Evolutionary conservation across 169 alveolate species (phyloP), one percentile per base, ranked within the genome.

Genomic region (Eimeria necatrix): DNA sequence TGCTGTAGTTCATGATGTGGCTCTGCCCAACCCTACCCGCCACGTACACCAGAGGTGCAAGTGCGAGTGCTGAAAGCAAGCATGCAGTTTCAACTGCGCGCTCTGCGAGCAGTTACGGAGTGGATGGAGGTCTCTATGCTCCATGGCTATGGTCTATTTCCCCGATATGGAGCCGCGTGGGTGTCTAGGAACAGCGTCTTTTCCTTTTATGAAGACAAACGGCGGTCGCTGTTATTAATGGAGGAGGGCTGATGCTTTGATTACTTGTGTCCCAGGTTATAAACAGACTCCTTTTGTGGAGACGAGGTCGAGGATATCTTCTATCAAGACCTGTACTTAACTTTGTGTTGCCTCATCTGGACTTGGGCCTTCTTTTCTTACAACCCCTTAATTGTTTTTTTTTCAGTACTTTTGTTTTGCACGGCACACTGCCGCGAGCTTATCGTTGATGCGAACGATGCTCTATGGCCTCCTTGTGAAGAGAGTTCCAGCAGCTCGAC

Each of bases 1-100:
- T 85, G 93, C 24, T 61, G 64, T 60, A 14, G 9, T 41, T 83
- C 80, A 41, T 46, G 92, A 59, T 56, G 93, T 18, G 76, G 83
- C 78, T 56, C 78, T 41, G 14, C 76, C 3, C 61, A 12, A 18
- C 20, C 4, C 51, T 48, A 46, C 32, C 20, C 80, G 16, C 22
- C 80, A 48, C 32, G 20, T 85, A 32, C 61, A 59, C 41, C 61
- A 26, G 61, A 26, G 76, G 64, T 53, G 46, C 64, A 70, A 32
- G 73, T 16, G 93, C 51, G 64, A 61, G 64, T 7, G 80, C 68
- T 61, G 22, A 56, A 59, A 53, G 93, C 93, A 3, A 14, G 4
- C 68, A 48, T 7, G 14, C 51, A 32, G 41, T 26, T 22, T 46
- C 20, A 16, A 3, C 51, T 24, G 80, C 59, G 20, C 32, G 10